Evolutionary conservation across 371 early-diverging fungal species (phyloP).

Genomic region (Chytridium lagenaria): DNA sequence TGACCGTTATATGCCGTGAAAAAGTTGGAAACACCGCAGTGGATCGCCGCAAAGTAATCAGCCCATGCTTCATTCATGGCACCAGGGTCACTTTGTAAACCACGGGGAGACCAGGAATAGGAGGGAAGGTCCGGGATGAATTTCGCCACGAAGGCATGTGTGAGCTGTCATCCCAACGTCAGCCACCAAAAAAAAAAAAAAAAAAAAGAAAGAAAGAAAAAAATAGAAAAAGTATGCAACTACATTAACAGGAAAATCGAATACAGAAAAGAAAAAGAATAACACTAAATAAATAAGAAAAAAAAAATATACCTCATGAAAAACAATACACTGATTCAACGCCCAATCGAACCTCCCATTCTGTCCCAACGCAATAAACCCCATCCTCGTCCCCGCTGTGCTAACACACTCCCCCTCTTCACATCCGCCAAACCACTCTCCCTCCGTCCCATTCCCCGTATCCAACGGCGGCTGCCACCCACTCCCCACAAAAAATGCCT

Average conservation of each 20-base stretch:
- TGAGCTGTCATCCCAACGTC: constrained; percentile 19
- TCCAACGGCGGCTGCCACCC: constrained; percentile 21
- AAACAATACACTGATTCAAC: constrained; percentile 41
- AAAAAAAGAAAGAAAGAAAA: background rate
- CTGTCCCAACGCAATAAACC: constrained; percentile 41
- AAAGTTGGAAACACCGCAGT: constrained; percentile 41
- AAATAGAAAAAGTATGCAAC: background rate
- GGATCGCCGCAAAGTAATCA: constrained; percentile 47
- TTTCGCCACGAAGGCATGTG: constrained; percentile 38
- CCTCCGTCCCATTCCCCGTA: background rate
- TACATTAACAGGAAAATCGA: background rate
- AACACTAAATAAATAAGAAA: background rate
- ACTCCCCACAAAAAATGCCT: constrained; percentile 35
- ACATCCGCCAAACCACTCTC: constrained; percentile 27
- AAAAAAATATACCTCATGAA: constrained; percentile 31
- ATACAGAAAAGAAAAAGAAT: background rate
- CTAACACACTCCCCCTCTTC: constrained; percentile 24
- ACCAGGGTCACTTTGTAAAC: constrained; percentile 44
- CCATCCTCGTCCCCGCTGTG: constrained; percentile 6
- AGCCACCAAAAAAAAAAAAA: background rate
- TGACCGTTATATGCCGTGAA: constrained; percentile 36
- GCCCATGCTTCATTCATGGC: constrained; percentile 50
- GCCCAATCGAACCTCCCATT: constrained; percentile 33
- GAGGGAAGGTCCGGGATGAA: constrained; percentile 42
- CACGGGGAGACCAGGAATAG: constrained; percentile 30